Conservation (phyloP, 768 basidiomycete species). For the Mycena haematopus region DNA sequence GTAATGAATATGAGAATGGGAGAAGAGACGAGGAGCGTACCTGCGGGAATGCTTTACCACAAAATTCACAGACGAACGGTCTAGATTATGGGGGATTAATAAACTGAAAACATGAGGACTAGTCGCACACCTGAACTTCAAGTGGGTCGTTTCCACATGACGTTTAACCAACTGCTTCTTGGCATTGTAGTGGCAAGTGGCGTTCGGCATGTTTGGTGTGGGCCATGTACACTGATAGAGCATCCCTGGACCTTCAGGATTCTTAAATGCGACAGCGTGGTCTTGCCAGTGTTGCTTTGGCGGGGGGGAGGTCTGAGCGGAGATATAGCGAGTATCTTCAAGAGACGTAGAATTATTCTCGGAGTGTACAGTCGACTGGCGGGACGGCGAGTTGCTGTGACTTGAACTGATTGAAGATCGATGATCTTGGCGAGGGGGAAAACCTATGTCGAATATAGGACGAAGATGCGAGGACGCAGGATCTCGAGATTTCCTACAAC, state of each 20-base stretch:
- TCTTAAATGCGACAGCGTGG: slow-evolving; percentile 28
- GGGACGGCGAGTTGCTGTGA: not conserved
- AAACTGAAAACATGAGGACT: not conserved
- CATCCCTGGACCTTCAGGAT: slow-evolving; percentile 28
- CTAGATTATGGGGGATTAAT: slow-evolving; percentile 38
- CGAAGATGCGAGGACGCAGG: slow-evolving; percentile 11
- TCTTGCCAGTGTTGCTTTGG: slow-evolving; percentile 31
- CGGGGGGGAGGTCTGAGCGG: not conserved
- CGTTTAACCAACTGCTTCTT: slow-evolving; percentile 75
- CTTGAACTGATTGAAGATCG: slow-evolving; percentile 5
- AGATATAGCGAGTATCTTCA: not conserved
- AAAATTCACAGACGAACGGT: slow-evolving; percentile 57
- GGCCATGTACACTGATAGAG: slow-evolving; percentile 39
- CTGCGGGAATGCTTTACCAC: slow-evolving; percentile 59
- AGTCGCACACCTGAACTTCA: slow-evolving; percentile 61
- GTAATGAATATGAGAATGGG: slow-evolving; percentile 5
- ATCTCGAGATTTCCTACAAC: not conserved
- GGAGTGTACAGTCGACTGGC: slow-evolving; percentile 6
- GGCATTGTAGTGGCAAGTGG: slow-evolving; percentile 13
- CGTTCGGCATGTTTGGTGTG: slow-evolving; percentile 38
- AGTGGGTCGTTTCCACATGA: slow-evolving; percentile 68
- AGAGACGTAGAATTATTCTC: slow-evolving; percentile 4
- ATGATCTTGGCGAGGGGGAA: slow-evolving; percentile 19
- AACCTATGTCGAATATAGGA: slow-evolving; percentile 14
- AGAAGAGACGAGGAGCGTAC: slow-evolving; percentile 21